phyloP scores from a whole-genome alignment of 1,284 basidiomycete species.

The Naganishia sp. region DNA sequence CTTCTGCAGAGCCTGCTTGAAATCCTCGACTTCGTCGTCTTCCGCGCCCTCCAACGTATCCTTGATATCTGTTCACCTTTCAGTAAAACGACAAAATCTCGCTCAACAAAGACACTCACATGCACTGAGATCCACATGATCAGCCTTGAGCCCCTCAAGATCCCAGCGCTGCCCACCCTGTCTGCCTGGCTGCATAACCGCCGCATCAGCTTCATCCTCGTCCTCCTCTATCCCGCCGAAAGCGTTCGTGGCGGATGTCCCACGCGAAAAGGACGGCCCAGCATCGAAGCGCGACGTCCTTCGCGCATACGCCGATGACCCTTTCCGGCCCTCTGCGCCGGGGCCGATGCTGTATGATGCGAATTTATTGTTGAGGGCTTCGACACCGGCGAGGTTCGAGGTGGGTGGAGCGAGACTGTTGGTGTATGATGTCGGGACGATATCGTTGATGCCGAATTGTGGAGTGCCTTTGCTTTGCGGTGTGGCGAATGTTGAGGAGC shows the following conservation, averaged over 20 bases:
- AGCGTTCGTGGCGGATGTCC: constrained; percentile 3
- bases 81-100: background rate
- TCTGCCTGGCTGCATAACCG: constrained; percentile 41
- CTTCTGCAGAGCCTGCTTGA: constrained; percentile 48
- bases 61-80: constrained; percentile 37
- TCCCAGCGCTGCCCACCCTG: constrained; percentile 52
- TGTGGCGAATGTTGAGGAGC: constrained; percentile 1
- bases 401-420: background rate
- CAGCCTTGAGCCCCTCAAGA: constrained; percentile 68
- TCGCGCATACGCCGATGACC: constrained; percentile 16
- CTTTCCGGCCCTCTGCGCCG: background rate
- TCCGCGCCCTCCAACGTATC: constrained; percentile 51
- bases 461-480: background rate
- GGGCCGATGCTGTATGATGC: constrained; percentile 7
- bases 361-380: constrained; percentile 20
- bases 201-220: constrained; percentile 32
- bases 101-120: constrained; percentile 60
- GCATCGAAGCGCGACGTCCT: constrained; percentile 14
- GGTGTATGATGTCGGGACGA: background rate
- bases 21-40: constrained; percentile 50
- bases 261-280: constrained; percentile 4
- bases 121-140: constrained; percentile 75
- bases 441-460: constrained; percentile 10
- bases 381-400: constrained; percentile 1
- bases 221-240: constrained; percentile 27